Base-by-base conservation (phyloP, 2,329 filamentous ascomycete genomes). In the Ophiocordyceps sinensis region DNA sequence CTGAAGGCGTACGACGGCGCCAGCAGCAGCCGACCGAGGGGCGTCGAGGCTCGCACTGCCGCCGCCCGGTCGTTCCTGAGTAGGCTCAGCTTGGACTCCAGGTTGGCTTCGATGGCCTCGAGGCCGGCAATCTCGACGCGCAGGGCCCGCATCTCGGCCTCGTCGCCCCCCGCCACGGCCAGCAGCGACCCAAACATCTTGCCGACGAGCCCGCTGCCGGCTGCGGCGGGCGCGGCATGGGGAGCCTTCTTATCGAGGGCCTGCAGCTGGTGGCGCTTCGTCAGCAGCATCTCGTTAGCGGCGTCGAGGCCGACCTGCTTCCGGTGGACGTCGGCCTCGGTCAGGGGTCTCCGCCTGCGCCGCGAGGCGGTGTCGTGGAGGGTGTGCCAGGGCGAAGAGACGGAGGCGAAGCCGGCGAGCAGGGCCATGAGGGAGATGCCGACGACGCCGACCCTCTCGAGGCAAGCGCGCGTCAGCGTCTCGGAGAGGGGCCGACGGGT, bases 381-480 rank as follows among this genome's bases (percentile, higher is more conserved):
- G 1, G 77, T 85, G 54, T 93, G 82, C 85, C 86, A 94, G 2
- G 87, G 77, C 1, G 83, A 82, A 21, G 83, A 88, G 29, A 93
- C 82, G n/a, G 85, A 85, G 6, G 86, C 86, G 52, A 93, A 94
- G 0, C 86, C 86, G 7, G 85, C 85, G n/a, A 94, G 66, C 13
- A 88, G 71, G 14, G 85, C 86, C 85, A 94, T 93, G 41, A 91
- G 63, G 38, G 82, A 79, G 42, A 91, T 86, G 4, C 86, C 86
- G 46, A 93, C 85, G 34, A 94, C 80, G 12, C 85, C 86, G 23
- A 94, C 78, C 36, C 86, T 63, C 56, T 79, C 75, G 30, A 81
- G 62, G 47, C 75, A 79, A 9, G 70, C 75, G 36, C 70, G 62
- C 14, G 66, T 66, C 38, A 75, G 51, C 7, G 50, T 53, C 40